These are phyloP conservation scores for Ogataea pilisensis DNA, from an alignment of 805 yeast species.

Conservation along the genomic window DNA sequence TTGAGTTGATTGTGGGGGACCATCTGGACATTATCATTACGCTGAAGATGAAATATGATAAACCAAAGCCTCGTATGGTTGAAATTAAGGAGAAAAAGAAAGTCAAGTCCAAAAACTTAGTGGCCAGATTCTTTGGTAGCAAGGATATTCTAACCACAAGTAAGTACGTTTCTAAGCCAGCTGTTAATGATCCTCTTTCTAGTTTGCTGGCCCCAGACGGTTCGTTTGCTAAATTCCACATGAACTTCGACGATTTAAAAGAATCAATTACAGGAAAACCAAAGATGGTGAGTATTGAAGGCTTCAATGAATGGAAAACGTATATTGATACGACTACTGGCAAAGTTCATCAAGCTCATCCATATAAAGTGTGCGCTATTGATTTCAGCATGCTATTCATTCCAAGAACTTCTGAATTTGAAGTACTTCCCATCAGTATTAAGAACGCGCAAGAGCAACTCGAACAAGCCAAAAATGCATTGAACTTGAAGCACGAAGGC, in stretches of 20 bases:
- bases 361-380: slow-evolving; percentile 62
- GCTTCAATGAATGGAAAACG: slow-evolving; percentile 80
- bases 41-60: slow-evolving; percentile 58
- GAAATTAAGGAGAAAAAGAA: slow-evolving; percentile 55
- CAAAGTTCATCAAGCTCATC: slow-evolving; percentile 34
- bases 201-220: slow-evolving; percentile 76
- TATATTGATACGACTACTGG: slow-evolving; percentile 28
- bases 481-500: slow-evolving; percentile 49
- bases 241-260: slow-evolving; percentile 58
- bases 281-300: slow-evolving; percentile 49
- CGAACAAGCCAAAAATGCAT: slow-evolving; percentile 29
- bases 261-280: slow-evolving; percentile 50
- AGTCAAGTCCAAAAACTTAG: slow-evolving; percentile 28
- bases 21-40: slow-evolving; percentile 66
- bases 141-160: slow-evolving; percentile 46
- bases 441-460: slow-evolving; percentile 45
- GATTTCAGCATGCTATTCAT: slow-evolving; percentile 65
- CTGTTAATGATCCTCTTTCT: slow-evolving; percentile 55
- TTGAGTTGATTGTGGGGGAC: slow-evolving; percentile 65
- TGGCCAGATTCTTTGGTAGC: slow-evolving; percentile 30
- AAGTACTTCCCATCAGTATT: slow-evolving; percentile 68
- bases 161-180: slow-evolving; percentile 47
- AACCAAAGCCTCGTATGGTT: slow-evolving; percentile 44
- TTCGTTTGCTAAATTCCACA: slow-evolving; percentile 76
- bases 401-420: slow-evolving; percentile 57